Base-by-base conservation (phyloP, 345 rosid species). In the Euphorbia lathyris region DNA sequence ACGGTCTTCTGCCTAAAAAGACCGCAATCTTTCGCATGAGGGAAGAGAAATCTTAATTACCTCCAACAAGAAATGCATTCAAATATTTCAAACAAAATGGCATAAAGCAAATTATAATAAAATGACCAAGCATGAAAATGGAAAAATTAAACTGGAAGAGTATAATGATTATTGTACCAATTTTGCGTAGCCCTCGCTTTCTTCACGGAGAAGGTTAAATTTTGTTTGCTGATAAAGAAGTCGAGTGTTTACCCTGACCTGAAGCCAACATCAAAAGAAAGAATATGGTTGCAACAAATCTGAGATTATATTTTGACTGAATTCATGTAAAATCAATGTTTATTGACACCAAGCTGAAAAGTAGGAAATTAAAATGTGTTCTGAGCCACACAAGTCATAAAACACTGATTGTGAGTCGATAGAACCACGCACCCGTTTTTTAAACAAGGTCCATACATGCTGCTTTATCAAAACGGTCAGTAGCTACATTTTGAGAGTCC, bases 101-200 rank as follows among this genome's bases (percentile, higher is more conserved):
- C 50, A 13, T 14, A 45, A 6, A 42, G 27, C 2, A 0, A 27
- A 0, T 2, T 2, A 20, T 17, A 11, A 20, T 14, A 3, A 63
- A 1, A 23, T 9, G 22, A 25, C 12, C 36, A 4, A 63, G 34
- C 34, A 68, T 64, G 32, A 16, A 55, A 19, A 40, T 14, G 51
- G 29, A 71, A 27, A 27, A 59, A 47, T 14, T 36, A 22, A 13
- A 29, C 20, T 45, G 4, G 32, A 45, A 43, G 34, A 63, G 42
- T 74, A 16, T 32, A 56, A 52, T 57, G 59, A 2, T 38, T 53
- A 25, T 40, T 84, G 16, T 83, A 95, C 98, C 99, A 96, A 82
- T 82, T 96, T 96, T 55, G 99, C 99, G 81, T 96, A 96, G 80
- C 99, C 99, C 80, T 96, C 99, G 34, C 97, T 96, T 82, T 96